Evolutionary conservation across 1,139 yeast species (phyloP), one percentile per base, ranked within the genome.

Genomic region (Taphrina pruni): DNA sequence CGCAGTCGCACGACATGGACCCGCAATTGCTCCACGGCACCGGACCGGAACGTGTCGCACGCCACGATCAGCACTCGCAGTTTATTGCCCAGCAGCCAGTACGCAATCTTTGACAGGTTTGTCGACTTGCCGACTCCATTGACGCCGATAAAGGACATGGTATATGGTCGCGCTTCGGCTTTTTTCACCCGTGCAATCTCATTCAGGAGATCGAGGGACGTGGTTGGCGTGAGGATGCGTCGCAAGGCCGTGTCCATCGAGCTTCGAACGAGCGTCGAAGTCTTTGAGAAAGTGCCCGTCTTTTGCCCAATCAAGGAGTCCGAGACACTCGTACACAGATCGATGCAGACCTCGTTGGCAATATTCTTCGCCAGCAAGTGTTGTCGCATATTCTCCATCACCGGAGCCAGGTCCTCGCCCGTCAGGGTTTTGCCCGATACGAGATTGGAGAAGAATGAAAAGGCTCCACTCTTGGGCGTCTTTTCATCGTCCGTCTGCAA

Each of bases 121-220:
- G 99, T 95, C 0, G 97, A 93, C 78, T 95, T 94, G 38, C 99
- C 99, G 46, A 94, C 99, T 58, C 99, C 99, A 77, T 94, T 94
- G 36, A 94, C 99, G 45, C 99, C 99, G 43, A 94, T 99, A 21
- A 94, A 95, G 0, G 98, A 92, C 70, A 94, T 91, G 17, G 94
- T 97, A 74, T 91, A 94, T 0, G 99, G 98, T 2, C 80, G 74
- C 26, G 76, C 76, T 50, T 70, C 69, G 39, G 60, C 55, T 2
- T 72, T 39, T n/a, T 76, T 76, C 46, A 82, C 79, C 67, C 80
- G 81, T 76, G 89, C 89, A 70, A 94, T 90, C 75, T 92, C 97
- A 73, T 90, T 90, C 41, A 94, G 82, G 71, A 94, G 81, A 76
- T 94, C 97, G 0, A 94, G 87, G 0, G 97, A 91, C 0, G 95